Evolutionary conservation across 768 basidiomycete species (phyloP).

Genomic region (Tylopilus subfusipes): DNA sequence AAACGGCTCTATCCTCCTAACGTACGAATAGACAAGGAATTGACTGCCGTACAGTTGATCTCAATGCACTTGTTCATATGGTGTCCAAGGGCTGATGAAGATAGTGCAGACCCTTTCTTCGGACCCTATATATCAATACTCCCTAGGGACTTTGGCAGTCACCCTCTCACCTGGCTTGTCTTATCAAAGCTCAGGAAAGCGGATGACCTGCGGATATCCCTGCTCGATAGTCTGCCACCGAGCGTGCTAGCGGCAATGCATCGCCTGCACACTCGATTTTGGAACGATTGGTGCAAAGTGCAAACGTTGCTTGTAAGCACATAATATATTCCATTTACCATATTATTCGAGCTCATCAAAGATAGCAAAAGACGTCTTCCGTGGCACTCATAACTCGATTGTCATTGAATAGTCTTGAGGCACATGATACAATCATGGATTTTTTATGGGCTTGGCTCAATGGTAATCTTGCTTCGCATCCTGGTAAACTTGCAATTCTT

Average conservation of each 20-base stretch:
- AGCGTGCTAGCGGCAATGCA: conserved; percentile 41
- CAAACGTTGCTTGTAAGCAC: conserved; percentile 50
- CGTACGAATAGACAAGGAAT: conserved; percentile 14
- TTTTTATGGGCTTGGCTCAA: conserved; percentile 93
- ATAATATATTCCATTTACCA: background rate
- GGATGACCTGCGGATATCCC: conserved; percentile 15
- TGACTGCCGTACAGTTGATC: conserved; percentile 72
- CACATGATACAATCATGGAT: conserved; percentile 29
- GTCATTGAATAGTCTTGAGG: background rate
- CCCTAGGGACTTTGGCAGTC: conserved; percentile 67
- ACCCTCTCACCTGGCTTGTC: conserved; percentile 80
- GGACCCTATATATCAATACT: conserved; percentile 79
- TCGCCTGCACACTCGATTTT: conserved; percentile 46
- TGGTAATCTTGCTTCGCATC: conserved; percentile 43
- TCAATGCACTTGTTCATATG: conserved; percentile 77
- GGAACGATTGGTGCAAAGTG: conserved; percentile 56
- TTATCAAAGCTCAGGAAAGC: conserved; percentile 18
- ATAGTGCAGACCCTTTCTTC: conserved; percentile 53
- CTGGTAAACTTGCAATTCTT: background rate
- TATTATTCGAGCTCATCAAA: background rate
- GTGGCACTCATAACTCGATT: background rate
- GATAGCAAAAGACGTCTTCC: conserved; percentile 7
- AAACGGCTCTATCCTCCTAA: conserved; percentile 49
- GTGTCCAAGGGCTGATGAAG: conserved; percentile 42
- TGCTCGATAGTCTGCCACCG: conserved; percentile 49